Evolutionary conservation across 352 stramenopile species (phyloP), one percentile per base, ranked within the genome.

Genomic region (Elongisporangium anandrum): DNA sequence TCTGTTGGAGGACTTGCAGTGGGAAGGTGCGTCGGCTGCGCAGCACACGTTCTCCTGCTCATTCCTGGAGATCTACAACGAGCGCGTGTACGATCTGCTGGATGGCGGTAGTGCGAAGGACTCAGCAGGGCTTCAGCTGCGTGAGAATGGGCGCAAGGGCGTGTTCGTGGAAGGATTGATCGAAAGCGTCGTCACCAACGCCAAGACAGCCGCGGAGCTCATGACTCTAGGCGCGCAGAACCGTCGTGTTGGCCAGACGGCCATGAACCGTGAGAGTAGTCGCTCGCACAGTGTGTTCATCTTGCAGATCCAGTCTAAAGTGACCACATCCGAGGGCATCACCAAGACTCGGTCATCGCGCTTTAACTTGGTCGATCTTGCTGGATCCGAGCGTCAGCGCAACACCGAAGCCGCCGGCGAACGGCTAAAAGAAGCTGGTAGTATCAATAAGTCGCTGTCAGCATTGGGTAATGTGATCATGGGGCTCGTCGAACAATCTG

Each of bases 311-410:
- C 77, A 91, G 68, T 82, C 80, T 0, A 86, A 76, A 49, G 81
- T 90, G 41, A 82, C 65, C 10, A 81, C 69, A 0, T 20, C 68
- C 1, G 74, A 88, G 57, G 83, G 82, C 17, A 62, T 85, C 51
- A 89, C 78, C 10, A 87, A 86, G 54, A 89, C 77, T 21, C 78
- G 85, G 4, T 76, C 72, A 8, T 98, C 95, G 6, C 95, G 95
- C 6, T 92, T 99, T 26, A 99, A 99, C 66, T 77, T 99, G 23
- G 97, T 99, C 17, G 97, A 99, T 80, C 76, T 99, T 41, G 97
- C 97, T 15, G 97, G 97, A 13, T 99, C 93, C 3, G 97, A 99
- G 75, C 97, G 95, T 53, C 96, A 98, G 60, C 87, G 92, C 17
- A 97, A 93, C 67, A 99, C 97, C 4, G 96, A 98, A 50, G 92